A percentile compares a stretch with the other conserved stretches of the same genome.
Conservation (phyloP, 352 stramenopile species). For the Lagenidium sp. region DNA sequence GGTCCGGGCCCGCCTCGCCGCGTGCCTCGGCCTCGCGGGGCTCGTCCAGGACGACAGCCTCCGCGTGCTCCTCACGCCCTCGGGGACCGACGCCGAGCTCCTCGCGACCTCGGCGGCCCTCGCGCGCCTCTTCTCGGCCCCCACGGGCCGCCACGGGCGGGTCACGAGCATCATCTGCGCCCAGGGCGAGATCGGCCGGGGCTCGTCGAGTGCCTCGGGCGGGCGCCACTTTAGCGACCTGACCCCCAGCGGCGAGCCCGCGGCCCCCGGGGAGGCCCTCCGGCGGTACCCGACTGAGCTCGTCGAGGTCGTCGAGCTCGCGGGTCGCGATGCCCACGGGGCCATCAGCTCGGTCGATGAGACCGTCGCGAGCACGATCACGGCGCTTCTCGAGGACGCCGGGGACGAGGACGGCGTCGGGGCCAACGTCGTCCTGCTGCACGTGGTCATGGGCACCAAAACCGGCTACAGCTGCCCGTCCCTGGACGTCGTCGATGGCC, state of each 20-base stretch:
- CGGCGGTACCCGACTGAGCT: constrained; percentile 48
- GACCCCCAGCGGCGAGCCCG: constrained; percentile 55
- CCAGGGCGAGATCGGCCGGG: constrained; percentile 76
- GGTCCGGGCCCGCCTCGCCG: constrained; percentile 43
- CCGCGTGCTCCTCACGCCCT: constrained; percentile 67
- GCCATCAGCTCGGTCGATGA: constrained; percentile 40
- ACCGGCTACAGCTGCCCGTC: constrained; percentile 78
- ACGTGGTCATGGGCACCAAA: constrained; percentile 82
- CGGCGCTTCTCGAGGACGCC: constrained; percentile 33
- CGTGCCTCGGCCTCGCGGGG: constrained; percentile 37
- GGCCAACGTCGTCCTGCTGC: constrained; percentile 78
- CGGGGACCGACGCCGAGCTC: constrained; percentile 81
- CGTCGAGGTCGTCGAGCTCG: constrained; percentile 55
- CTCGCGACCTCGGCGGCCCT: constrained; percentile 65
- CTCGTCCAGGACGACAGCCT: constrained; percentile 45
- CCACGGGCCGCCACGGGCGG: constrained; percentile 29
- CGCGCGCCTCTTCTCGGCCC: constrained; percentile 41
- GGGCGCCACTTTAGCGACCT: constrained; percentile 79
- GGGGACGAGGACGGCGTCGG: constrained; percentile 18
- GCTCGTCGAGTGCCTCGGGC: constrained; percentile 61
- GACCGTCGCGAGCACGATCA: constrained; percentile 29
- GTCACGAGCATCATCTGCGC: constrained; percentile 82
- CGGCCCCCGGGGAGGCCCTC: constrained; percentile 28
- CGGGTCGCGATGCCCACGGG: constrained; percentile 43
- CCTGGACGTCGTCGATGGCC: constrained; percentile 40